phyloP scores from a whole-genome alignment of 2,329 filamentous ascomycete genomes.

The Hirsutella thompsonii region DNA sequence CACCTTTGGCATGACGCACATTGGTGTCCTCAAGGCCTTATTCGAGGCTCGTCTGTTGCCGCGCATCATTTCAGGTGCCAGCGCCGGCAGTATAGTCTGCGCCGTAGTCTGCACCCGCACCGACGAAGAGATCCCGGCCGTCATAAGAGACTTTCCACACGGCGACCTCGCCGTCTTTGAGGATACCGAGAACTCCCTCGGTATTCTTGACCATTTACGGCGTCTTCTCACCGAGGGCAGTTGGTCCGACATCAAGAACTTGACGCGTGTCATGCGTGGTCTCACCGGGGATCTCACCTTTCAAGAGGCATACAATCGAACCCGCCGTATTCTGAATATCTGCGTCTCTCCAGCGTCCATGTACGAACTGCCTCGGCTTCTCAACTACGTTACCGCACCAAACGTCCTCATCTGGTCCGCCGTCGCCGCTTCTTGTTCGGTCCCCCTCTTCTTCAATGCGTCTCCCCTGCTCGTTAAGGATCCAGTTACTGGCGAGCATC shows the following conservation, averaged over 20 bases:
- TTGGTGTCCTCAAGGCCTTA: conserved; percentile 73
- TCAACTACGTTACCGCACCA: conserved; percentile 89
- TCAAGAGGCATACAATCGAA: conserved; percentile 92
- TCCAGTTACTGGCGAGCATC: conserved; percentile 60
- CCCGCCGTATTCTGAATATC: conserved; percentile 82
- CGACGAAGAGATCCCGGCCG: conserved; percentile 61
- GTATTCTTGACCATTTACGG: conserved; percentile 54
- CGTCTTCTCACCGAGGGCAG: conserved; percentile 70
- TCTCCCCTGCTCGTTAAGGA: conserved; percentile 75
- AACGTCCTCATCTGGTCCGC: conserved; percentile 96
- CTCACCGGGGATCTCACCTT: conserved; percentile 86
- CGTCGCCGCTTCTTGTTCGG: conserved; percentile 89
- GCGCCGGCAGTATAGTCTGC: conserved; percentile 76
- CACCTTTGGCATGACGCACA: conserved; percentile 85
- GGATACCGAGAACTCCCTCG: conserved; percentile 42
- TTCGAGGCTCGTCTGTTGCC: conserved; percentile 65
- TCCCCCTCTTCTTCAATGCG: conserved; percentile 74
- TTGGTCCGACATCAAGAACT: conserved; percentile 73
- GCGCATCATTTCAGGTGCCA: conserved; percentile 77
- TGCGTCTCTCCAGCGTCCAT: conserved; percentile 80
- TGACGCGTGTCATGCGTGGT: conserved; percentile 68
- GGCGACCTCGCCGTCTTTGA: conserved; percentile 77
- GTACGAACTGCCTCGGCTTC: conserved; percentile 72
- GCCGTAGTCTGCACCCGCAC: conserved; percentile 67
- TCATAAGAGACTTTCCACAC: conserved; percentile 60